Percentiles rank a stretch among this genome's conserved stretches.
Conservation (phyloP, 345 rosid genomes). For the Citrus mangshanensis region DNA sequence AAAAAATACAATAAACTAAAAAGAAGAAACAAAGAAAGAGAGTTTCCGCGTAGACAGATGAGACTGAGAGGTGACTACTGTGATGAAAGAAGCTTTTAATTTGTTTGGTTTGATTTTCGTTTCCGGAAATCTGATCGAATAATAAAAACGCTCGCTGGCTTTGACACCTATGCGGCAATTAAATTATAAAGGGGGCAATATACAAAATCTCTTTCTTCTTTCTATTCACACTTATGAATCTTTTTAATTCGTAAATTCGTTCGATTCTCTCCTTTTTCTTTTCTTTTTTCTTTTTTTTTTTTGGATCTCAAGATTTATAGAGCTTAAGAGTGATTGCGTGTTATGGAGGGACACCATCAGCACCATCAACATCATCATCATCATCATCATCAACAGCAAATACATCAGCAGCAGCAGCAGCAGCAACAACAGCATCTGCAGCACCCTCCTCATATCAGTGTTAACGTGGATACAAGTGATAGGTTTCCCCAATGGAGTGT, state of each 20-base stretch:
- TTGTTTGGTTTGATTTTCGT: constrained; percentile 9
- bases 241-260: not conserved
- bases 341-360: constrained; percentile 62
- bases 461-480: constrained; percentile 46
- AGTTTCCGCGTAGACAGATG: constrained; percentile 94
- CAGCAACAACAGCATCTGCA: constrained; percentile 36
- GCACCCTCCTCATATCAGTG: constrained; percentile 41
- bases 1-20: not conserved
- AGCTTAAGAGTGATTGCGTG: constrained; percentile 9
- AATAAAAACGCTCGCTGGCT: constrained; percentile 8
- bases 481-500: constrained; percentile 97
- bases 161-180: constrained; percentile 27
- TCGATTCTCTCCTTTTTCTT: not conserved
- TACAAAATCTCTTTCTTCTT: constrained; percentile 17
- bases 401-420: constrained; percentile 40
- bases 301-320: not conserved
- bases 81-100: constrained; percentile 6
- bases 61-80: constrained; percentile 38
- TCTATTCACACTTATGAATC: constrained; percentile 35
- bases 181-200: not conserved
- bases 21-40: constrained; percentile 1
- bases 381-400: constrained; percentile 38
- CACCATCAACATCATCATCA: constrained; percentile 30
- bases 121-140: constrained; percentile 39
- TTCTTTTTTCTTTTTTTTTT: not conserved